Conservation (phyloP, 139 green algal genomes). For the Zygnema circumcarinatum region DNA sequence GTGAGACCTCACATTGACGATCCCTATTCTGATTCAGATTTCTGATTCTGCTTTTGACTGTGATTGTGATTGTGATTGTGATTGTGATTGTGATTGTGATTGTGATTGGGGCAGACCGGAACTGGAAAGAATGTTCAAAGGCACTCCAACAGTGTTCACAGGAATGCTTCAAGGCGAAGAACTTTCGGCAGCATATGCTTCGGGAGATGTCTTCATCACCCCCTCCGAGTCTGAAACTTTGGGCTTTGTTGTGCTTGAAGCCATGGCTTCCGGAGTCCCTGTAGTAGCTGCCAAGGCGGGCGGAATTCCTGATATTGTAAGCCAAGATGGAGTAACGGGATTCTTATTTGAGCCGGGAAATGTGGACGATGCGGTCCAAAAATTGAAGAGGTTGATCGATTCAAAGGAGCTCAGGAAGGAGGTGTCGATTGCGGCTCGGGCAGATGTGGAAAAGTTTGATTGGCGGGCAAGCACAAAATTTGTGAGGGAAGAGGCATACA, state of each 20-base stretch:
- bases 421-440: constrained; percentile 10
- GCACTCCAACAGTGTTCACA: constrained; percentile 61
- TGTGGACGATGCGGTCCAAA: constrained; percentile 36
- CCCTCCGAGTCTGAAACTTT: constrained; percentile 92
- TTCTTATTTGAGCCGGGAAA: constrained; percentile 71
- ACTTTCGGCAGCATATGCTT: constrained; percentile 90
- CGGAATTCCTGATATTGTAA: constrained; percentile 91
- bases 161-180: constrained; percentile 73
- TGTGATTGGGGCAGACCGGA: constrained; percentile 63
- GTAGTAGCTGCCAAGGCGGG: constrained; percentile 82
- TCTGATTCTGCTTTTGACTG: too few species aligned
- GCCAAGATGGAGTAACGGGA: constrained; percentile 58
- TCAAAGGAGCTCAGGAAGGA: constrained; percentile 23
- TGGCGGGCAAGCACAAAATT: constrained; percentile 53
- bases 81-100: too few species aligned
- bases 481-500: constrained; percentile 45
- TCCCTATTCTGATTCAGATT: too few species aligned
- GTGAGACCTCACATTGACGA: too few species aligned
- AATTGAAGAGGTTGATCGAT: constrained; percentile 44
- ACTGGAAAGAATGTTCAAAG: constrained; percentile 77
- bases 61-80: too few species aligned
- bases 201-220: constrained; percentile 95
- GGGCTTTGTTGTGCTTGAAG: constrained; percentile 97
- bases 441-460: constrained; percentile 56
- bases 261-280: constrained; percentile 89